Evolutionary conservation across 495 filamentous ascomycete genomes (phyloP), one percentile per base, ranked within the genome.

Genomic region (Lasiosphaeris hirsuta): DNA sequence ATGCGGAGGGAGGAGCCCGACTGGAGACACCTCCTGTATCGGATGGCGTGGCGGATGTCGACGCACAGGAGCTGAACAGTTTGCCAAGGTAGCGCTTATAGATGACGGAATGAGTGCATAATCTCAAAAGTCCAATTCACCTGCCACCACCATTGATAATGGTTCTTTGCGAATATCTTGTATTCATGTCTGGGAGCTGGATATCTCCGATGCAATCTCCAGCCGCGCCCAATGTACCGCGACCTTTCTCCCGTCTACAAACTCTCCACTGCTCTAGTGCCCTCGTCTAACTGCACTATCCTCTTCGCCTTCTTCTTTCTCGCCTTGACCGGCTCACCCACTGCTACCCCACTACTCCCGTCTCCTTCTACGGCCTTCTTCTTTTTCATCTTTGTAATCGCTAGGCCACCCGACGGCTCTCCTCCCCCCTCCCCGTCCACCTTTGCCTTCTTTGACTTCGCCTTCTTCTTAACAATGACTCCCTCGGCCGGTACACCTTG

Each of bases 391-490:
- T 68, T 69, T 17, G 61, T 56, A 15, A 59, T 64, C 14, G 62
- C 61, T 23, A 45, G 58, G 1, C 38, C 54, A 7, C 33, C 59
- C 71, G 74, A 57, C 65, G 69, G 49, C 57, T 66, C 56, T 46
- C 59, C 39, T 10, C 62, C 60, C 37, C 39, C 54, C 2, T 44
- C 54, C 10, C n/a, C 61, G 23, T 35, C 38, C 41, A 13, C 50
- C 59, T 19, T 52, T 15, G 33, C 7, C 57, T 63, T 48, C 53
- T 59, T 55, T 59, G 55, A 83, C 69, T 81, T 87, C 68, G 84
- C 86, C 74, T 90, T 93, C 72, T 86, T 92, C 75, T 84, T 89
- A 7, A 96, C 85, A 30, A 91, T 73, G 6, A 79, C 85, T 10
- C 87, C 90, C 59, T 90, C 90, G 4, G 75, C 74, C n/a, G 85